Base-by-base conservation (phyloP, 1,284 basidiomycete species). In the Ustilago vetiveriae region DNA sequence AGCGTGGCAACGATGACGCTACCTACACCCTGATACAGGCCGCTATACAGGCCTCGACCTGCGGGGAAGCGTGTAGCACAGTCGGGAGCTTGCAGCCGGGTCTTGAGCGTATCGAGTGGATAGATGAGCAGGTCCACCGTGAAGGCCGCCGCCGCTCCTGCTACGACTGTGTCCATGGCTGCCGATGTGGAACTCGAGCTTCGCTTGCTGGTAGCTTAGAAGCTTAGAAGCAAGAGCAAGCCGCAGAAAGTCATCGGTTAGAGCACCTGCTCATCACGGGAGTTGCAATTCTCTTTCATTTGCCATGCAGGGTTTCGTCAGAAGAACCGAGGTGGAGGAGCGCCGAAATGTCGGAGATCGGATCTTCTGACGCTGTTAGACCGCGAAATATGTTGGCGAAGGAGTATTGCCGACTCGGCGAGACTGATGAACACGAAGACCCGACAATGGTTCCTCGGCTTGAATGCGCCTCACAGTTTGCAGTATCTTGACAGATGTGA, bases 21-120 rank as follows among this genome's bases (percentile, higher is more conserved):
- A n/a, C 94, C 94, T 4, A 99, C 85, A 11, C 96, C 95, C 75
- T 91, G 90, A 84, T 99, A 99, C 8, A 98, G 88, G 4, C 94
- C 94, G 43, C 84, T 87, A 82, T 98, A 92, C 0, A 72, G 69
- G 5, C 94, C 95, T 11, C 95, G 94, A 1, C 92, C 89, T 21
- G 85, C 84, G 45, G 88, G 83, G 82, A 98, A 98, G 2, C 95
- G 94, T 76, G 64, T 57, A 1, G 43, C 26, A 54, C 35, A 59
- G 47, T 92, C 89, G 1, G 88, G 83, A 6, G 93, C 90, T 80
- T 98, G 95, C 41, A 97, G 85, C 36, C 95, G 88, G n/a, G 95
- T 98, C 84, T 98, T 98, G 80, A 98, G 84, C 3, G 95, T 97
- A 84, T 98, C 95, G 65, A 98, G 89, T 0, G 95, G 95, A 82